Conservation (phyloP, 106 monocot species). For the Dioscorea alata region DNA sequence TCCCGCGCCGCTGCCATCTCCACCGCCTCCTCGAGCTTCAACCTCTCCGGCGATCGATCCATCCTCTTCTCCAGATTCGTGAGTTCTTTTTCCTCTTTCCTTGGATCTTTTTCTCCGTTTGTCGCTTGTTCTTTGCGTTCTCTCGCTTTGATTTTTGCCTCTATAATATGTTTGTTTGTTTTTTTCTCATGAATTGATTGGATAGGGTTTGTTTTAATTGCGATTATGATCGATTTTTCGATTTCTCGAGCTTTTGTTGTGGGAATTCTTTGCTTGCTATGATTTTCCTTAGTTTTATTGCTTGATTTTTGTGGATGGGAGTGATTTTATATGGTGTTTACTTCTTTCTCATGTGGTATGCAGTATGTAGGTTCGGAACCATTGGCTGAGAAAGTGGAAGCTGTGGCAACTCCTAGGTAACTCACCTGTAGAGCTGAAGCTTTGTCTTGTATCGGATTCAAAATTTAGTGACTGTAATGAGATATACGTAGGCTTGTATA, state of each 20-base stretch:
- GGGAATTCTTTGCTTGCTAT: no score
- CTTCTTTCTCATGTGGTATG: background rate
- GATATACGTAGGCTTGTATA: no score
- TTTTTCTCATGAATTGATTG: background rate
- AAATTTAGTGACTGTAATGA: no score
- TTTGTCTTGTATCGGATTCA: no score
- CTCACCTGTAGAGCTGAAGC: no score
- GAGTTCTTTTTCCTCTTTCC: background rate
- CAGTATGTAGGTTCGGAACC: conserved; percentile 25
- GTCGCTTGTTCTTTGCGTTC: background rate
- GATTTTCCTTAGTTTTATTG: no score
- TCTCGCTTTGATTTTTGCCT: background rate
- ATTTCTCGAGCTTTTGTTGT: no score
- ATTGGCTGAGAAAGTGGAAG: conserved; percentile 27
- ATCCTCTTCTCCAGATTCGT: conserved; percentile 3
- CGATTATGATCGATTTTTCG: no score
- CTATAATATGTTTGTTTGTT: background rate
- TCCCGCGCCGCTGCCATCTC: conserved; percentile 1
- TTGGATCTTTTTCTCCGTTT: background rate
- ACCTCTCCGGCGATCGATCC: background rate
- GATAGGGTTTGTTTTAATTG: background rate
- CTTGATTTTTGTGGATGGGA: no score
- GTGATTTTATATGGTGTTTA: background rate
- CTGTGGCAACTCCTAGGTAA: conserved; percentile 23
- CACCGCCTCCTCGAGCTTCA: background rate